A percentile compares a stretch with the other conserved stretches of the same genome.
phyloP scores from a whole-genome alignment of 192 early-diverging fungal genomes.

The Phlyctochytrium bullatum region DNA sequence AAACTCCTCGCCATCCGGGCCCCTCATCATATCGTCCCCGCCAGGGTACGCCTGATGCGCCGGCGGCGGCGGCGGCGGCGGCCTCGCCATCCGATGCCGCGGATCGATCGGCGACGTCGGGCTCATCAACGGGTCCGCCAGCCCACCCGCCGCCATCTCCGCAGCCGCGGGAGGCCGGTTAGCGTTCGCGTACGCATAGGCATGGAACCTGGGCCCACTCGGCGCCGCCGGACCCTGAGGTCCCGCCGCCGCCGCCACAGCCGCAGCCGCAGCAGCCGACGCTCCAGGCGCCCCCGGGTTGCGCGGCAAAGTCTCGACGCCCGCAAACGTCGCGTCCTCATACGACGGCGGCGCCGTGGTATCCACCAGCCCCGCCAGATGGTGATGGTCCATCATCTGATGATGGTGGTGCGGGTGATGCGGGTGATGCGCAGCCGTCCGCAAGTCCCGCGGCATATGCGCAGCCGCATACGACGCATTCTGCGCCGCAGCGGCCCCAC shows the following conservation, averaged over 20 bases:
- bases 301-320: neutral
- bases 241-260: neutral
- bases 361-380: neutral
- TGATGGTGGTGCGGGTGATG: neutral
- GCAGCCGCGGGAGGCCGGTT: neutral
- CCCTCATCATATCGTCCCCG: neutral
- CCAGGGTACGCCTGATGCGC: neutral
- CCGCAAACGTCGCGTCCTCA: neutral
- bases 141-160: neutral
- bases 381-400: neutral
- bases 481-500: neutral
- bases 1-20: slow-evolving; percentile 4
- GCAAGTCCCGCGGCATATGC: too few relatives aligned
- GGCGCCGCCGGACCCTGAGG: neutral
- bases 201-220: too few relatives aligned
- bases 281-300: too few relatives aligned
- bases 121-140: neutral
- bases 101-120: neutral
- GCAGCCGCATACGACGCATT: neutral
- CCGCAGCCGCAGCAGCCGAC: neutral
- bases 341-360: slow-evolving; percentile 3
- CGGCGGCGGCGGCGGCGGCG: neutral
- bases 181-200: too few relatives aligned
- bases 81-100: neutral
- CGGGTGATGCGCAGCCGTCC: too few relatives aligned